Base-by-base conservation (phyloP, 768 basidiomycete genomes). In the Phylloporus scabripes region DNA sequence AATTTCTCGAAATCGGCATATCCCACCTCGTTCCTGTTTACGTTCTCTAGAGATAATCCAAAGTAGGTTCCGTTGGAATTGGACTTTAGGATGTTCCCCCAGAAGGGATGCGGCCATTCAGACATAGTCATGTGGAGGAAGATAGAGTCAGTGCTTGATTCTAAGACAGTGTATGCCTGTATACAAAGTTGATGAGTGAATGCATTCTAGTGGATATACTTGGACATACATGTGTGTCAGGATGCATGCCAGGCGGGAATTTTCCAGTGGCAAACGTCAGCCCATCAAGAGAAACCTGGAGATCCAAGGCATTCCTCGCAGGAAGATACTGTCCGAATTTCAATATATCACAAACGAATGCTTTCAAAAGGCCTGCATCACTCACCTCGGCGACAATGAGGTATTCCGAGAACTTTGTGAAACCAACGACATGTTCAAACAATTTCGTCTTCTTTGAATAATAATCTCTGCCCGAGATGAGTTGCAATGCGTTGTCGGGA, bases 51-150 rank as follows among this genome's bases (percentile, higher is more conserved):
- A 1, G 93, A 90, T 10, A 93, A 65, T 18, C 88, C 85, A 64
- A 92, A 99, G 73, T 96, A 97, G 0, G 96, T 99, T 32, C 96
- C 96, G 59, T 99, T 99, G 26, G 88, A 97, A 67, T 99, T 98
- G 24, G 94, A 96, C 68, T 95, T 95, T 52, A 92, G 78, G 56
- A 98, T 85, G 60, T 80, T 87, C 31, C 96, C 96, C 85, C 88
- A 98, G 62, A 74, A 87, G 2, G 85, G 88, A 18, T 72, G 75
- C 0, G 79, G 76, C 14, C 75, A 70, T 51, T 88, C 82, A 17
- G 89, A 90, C 74, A 89, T 95, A 0, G 96, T 98, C 75, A 95
- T 87, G 60, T 95, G 95, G 10, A 99, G 66, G 81, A 99, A 99
- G 54, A 99, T 80, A 0, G 95, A 81, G 45, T 87, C 83, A 0